Evolutionary conservation across 2,329 filamentous ascomycete species (phyloP).

Genomic region (Zarea fungicola): DNA sequence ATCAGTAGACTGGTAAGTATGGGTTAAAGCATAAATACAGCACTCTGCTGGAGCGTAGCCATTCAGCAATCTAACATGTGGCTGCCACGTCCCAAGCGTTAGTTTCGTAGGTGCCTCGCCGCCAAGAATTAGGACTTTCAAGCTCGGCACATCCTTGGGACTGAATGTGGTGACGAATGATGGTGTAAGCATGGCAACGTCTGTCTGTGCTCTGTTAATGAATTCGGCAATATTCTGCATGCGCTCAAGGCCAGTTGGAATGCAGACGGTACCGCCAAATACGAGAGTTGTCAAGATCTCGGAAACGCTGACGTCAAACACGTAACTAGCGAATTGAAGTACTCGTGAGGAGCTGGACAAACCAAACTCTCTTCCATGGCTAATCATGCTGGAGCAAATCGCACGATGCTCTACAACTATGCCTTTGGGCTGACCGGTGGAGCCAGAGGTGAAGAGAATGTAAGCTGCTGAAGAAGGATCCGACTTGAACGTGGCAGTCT

Average conservation of each 20-base stretch:
- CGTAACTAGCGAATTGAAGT: slow-evolving; percentile 14
- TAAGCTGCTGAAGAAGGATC: neutral
- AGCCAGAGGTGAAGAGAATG: slow-evolving; percentile 5
- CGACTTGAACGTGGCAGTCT: neutral
- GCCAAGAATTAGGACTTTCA: slow-evolving; percentile 16
- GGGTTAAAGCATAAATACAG: slow-evolving; percentile 21
- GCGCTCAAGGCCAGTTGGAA: slow-evolving; percentile 6
- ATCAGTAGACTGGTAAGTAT: neutral
- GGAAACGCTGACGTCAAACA: slow-evolving; percentile 10
- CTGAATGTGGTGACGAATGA: slow-evolving; percentile 12
- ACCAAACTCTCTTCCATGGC: neutral
- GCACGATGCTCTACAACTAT: neutral
- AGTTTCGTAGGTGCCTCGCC: slow-evolving; percentile 29
- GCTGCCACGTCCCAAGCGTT: slow-evolving; percentile 12
- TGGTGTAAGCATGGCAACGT: slow-evolving; percentile 7
- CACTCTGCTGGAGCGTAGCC: slow-evolving; percentile 37
- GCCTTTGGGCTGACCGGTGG: neutral
- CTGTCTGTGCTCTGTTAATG: slow-evolving; percentile 1
- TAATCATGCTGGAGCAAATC: neutral
- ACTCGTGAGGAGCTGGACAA: neutral
- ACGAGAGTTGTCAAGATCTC: slow-evolving; percentile 11
- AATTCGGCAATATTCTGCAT: slow-evolving; percentile 1
- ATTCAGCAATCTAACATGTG: slow-evolving; percentile 31
- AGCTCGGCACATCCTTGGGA: slow-evolving; percentile 5
- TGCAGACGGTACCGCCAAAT: slow-evolving; percentile 7